Base-by-base conservation (phyloP, 768 basidiomycete genomes). In the Scleroderma citrinum region DNA sequence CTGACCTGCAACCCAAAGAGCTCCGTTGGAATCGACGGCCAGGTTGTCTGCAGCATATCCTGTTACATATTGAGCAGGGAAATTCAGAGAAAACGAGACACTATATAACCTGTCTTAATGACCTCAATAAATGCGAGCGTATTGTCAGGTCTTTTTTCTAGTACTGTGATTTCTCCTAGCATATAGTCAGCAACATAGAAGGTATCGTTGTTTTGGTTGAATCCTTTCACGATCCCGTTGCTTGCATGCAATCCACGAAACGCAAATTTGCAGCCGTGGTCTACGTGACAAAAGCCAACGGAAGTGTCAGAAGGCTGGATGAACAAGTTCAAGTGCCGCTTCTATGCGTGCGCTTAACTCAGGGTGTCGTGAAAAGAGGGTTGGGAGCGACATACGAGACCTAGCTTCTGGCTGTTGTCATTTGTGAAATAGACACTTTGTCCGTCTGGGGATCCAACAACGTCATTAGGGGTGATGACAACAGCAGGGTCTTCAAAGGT, bases 361-460 rank as follows among this genome's bases (percentile, higher is more conserved):
- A 51, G 19, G 34, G 6, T n/a, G n/a, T n/a, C 1, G 17, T 17
- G 32, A 37, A 21, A 21, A 8, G 11, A 11, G 11, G 21, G 38
- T 8, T 17, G 30, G 48, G 34, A 30, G 39, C 37, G 26, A 64
- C 81, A 43, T 59, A 85, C 84, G 45, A 70, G 53, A 44, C 81
- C 76, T 17, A 72, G 64, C 67, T 84, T 86, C 35, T 58, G 58
- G 17, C 70, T 69, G 52, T 81, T 72, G 51, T 87, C 83, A 56
- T 89, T 90, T 26, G 85, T 84, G 59, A 87, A 78, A 61, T 78
- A 80, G 49, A 88, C 80, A 34, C 76, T 77, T 51, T 75, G 69
- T 23, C 83, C 83, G 53, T 87, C 81, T 3, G 77, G 60, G 26
- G 71, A 74, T 24, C 86, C 85, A n/a, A 80, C 76, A 13, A 89